Conservation (phyloP, 305 asterid species). For the Caryopteris hybrid region DNA sequence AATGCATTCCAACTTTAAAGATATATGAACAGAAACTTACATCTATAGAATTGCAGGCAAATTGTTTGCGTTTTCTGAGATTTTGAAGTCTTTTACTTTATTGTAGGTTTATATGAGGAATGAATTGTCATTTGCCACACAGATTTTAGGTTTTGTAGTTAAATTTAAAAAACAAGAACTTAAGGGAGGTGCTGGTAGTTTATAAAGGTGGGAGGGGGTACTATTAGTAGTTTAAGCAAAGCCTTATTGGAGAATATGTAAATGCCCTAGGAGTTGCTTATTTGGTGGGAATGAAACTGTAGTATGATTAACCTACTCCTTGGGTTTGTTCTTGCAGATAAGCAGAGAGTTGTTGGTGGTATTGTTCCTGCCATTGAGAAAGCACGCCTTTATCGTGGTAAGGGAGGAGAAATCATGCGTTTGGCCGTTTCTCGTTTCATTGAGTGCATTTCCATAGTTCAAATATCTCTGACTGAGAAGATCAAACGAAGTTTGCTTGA, state of each 20-base stretch:
- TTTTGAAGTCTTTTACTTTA: not conserved
- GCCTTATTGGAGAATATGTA: not conserved
- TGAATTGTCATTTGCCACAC: not conserved
- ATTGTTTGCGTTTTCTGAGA: not conserved
- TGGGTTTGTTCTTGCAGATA: conserved; percentile 45
- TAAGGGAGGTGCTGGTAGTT: not conserved
- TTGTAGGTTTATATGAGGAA: not conserved
- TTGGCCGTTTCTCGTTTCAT: conserved; percentile 92
- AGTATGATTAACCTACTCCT: conserved; percentile 9
- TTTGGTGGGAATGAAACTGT: not conserved
- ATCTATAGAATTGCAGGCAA: not conserved
- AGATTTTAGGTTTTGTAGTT: not conserved
- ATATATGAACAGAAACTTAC: not conserved
- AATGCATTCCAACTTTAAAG: not conserved
- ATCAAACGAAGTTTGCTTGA: conserved; percentile 70
- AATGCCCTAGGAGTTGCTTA: not conserved
- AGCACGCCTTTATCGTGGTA: conserved; percentile 96
- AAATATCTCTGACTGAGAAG: conserved; percentile 58
- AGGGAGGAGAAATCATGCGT: conserved; percentile 99
- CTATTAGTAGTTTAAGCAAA: not conserved
- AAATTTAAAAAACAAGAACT: not conserved
- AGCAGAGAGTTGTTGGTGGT: conserved; percentile 67
- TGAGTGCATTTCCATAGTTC: conserved; percentile 73
- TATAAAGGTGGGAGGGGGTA: not conserved
- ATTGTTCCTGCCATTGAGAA: conserved; percentile 95